Evolutionary conservation across 768 basidiomycete genomes (phyloP), one percentile per base, ranked within the genome.

Genomic region (Boletus coccyginus): DNA sequence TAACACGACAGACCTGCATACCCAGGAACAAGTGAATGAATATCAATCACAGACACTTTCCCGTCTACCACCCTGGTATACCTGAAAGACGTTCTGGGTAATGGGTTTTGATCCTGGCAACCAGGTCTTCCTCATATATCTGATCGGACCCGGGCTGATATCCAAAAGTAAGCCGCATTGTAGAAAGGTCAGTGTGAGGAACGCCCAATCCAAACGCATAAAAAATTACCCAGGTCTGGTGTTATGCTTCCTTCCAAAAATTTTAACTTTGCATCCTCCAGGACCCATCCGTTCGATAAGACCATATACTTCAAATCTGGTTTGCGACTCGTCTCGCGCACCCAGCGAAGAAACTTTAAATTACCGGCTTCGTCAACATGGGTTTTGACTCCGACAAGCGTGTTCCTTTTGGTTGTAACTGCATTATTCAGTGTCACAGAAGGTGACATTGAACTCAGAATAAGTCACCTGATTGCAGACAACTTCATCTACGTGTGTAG

Each of bases 381-480:
- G 0, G 89, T 93, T 67, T 95, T 94, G 63, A 97, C 82, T 40
- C 92, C 95, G n/a, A 98, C 90, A 13, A 98, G 85, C 86, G 73
- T 98, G 95, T 66, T 98, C 95, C 69, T 96, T 95, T 87, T 44
- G 95, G 86, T 68, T 97, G 94, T 5, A 98, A 79, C 85, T 98
- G 63, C 9, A 42, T 50, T 49, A 10, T 47, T 58, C 11, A 52
- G 52, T 36, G 11, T 21, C 21, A 27, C 21, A 41, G 47, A 43
- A 45, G 19, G 19, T 11, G 32, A 36, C 5, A n/a, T 31, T 33
- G 35, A 14, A 43, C 32, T 19, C 33, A 13, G 40, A 55, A 50
- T 21, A 29, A 32, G 19, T 60, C 35, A 88, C 88, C 77, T 92
- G 96, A 68, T 97, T 98, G 7, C 97, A 99, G 9, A 98, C 85